Percentiles rank a stretch among this genome's conserved stretches.
Conservation (phyloP, 768 basidiomycete species). For the Plicaturopsis crispa region DNA sequence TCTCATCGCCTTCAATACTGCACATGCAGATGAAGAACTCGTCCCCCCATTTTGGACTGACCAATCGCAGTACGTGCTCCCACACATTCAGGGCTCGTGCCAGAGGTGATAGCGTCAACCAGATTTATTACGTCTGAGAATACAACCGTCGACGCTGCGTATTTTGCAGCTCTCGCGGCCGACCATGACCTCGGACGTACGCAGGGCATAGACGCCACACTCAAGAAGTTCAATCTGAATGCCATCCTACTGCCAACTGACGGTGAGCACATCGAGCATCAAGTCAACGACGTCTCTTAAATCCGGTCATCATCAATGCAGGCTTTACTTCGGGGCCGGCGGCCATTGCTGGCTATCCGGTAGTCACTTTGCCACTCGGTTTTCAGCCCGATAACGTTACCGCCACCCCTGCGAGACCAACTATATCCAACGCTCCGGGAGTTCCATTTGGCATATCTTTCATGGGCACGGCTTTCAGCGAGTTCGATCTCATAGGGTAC, state of each 20-base stretch:
- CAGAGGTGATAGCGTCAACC: neutral
- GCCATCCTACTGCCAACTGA: slow-evolving; percentile 42
- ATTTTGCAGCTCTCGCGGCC: slow-evolving; percentile 34
- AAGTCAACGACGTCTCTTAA: neutral
- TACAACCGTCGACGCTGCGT: slow-evolving; percentile 30
- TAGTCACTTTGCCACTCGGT: slow-evolving; percentile 29
- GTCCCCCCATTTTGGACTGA: slow-evolving; percentile 24
- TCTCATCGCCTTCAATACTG: slow-evolving; percentile 48
- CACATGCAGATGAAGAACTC: slow-evolving; percentile 42
- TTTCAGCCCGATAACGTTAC: slow-evolving; percentile 25
- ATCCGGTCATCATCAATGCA: no score
- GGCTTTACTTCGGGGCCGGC: slow-evolving; percentile 10
- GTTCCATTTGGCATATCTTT: slow-evolving; percentile 35
- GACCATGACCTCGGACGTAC: slow-evolving; percentile 41
- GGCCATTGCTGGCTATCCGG: slow-evolving; percentile 28
- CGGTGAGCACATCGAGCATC: slow-evolving; percentile 7
- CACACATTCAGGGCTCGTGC: neutral
- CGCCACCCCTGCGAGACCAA: slow-evolving; percentile 25
- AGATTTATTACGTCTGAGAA: slow-evolving; percentile 11
- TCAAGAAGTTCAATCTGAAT: slow-evolving; percentile 38
- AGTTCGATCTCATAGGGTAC: slow-evolving; percentile 31
- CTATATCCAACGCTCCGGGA: slow-evolving; percentile 27
- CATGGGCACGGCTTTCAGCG: slow-evolving; percentile 37
- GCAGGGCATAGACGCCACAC: slow-evolving; percentile 45
- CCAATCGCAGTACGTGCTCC: slow-evolving; percentile 22